These are phyloP conservation scores for Cyclanthera cordifolia DNA, from an alignment of 306 rosid genomes.

Conservation along the genomic window DNA sequence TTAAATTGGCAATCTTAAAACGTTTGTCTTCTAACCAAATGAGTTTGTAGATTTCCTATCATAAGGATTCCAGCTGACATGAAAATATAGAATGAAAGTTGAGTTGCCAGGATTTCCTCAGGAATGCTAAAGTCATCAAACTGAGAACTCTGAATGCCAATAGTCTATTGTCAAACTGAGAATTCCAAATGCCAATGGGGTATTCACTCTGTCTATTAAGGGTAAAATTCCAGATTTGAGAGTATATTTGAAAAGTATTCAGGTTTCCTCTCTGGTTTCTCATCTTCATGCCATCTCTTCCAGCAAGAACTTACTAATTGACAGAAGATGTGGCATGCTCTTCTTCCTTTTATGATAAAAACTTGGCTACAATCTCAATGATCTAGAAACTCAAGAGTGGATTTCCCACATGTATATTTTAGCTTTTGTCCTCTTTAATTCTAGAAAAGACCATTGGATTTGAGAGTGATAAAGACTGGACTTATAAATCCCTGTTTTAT, in stretches of 20 bases:
- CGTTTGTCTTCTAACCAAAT: no score
- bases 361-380: not conserved
- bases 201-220: not conserved
- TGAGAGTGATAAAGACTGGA: not conserved
- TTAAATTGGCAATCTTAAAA: no score
- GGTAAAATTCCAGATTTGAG: not conserved
- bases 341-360: not conserved
- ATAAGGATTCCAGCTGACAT: not conserved
- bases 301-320: not conserved
- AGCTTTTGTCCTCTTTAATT: not conserved
- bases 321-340: not conserved
- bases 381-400: not conserved
- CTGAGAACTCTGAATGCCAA: not conserved
- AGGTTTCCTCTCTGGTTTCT: not conserved
- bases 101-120: not conserved
- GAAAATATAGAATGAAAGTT: not conserved
- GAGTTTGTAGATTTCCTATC: no score
- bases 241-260: not conserved
- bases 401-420: not conserved
- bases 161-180: no score
- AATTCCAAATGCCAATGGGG: not conserved
- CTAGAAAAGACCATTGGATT: not conserved
- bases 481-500: not conserved
- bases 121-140: not conserved
- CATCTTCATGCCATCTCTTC: not conserved